Evolutionary conservation across 495 filamentous ascomycete species (phyloP).

Genomic region (Talaromyces stipitatus): DNA sequence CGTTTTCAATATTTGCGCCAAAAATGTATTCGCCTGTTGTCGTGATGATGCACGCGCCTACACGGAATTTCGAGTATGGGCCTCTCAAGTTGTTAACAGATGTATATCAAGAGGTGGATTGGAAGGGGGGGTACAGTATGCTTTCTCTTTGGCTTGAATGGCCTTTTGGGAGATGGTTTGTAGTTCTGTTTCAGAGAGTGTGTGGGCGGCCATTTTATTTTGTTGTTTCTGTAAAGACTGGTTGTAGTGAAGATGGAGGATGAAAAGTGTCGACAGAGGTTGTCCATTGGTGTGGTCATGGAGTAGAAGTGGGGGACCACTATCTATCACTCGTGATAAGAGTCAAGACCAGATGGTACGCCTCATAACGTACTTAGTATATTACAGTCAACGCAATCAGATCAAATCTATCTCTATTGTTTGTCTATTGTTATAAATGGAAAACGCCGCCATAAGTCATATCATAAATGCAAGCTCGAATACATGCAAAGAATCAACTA

Average conservation of each 20-base stretch:
- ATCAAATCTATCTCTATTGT: background rate
- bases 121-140: slow-evolving; percentile 54
- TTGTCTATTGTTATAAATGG: background rate
- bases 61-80: slow-evolving; percentile 89
- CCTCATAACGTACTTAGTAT: no score
- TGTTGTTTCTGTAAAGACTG: background rate
- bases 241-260: no score
- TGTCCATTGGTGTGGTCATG: no score
- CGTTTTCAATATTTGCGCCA: slow-evolving; percentile 94
- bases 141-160: slow-evolving; percentile 58
- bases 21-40: slow-evolving; percentile 50
- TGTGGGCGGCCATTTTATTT: slow-evolving; percentile 18
- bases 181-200: slow-evolving; percentile 53
- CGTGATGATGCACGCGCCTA: slow-evolving; percentile 75
- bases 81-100: slow-evolving; percentile 28
- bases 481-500: slow-evolving; percentile 18
- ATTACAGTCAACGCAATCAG: no score
- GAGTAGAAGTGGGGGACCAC: no score
- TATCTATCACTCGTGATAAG: no score
- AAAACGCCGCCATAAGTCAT: slow-evolving; percentile 3
- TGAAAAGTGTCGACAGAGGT: no score
- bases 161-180: slow-evolving; percentile 49
- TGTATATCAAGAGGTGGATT: background rate
- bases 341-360: no score
- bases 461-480: no score